Conservation (phyloP, 1,284 basidiomycete species). For the Sphaerobolus stellatus region DNA sequence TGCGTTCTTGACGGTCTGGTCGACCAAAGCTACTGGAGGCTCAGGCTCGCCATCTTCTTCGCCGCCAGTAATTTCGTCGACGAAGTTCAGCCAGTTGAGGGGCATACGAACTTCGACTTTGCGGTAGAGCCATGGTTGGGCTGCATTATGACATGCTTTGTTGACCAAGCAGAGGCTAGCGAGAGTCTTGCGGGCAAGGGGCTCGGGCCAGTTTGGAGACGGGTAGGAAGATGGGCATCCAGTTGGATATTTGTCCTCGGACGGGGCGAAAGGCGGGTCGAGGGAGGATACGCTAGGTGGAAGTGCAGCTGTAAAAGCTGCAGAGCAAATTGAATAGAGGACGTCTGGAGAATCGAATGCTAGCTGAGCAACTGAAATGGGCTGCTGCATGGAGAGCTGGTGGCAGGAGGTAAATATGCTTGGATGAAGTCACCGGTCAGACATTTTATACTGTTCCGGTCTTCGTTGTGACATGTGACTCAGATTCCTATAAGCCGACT, state of each 20-base stretch:
- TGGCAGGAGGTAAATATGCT: neutral
- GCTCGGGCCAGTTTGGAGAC: constrained; percentile 64
- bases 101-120: constrained; percentile 78
- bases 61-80: constrained; percentile 72
- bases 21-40: constrained; percentile 58
- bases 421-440: neutral
- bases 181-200: constrained; percentile 58
- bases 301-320: constrained; percentile 61
- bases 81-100: constrained; percentile 72
- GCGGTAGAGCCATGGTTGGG: constrained; percentile 79
- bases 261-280: constrained; percentile 57
- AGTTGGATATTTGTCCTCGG: constrained; percentile 53
- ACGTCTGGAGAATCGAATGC: constrained; percentile 57
- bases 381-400: neutral
- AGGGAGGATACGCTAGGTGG: constrained; percentile 57
- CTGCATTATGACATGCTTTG: constrained; percentile 70
- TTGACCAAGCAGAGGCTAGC: constrained; percentile 70
- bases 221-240: constrained; percentile 69
- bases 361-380: constrained; percentile 17
- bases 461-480: too few species aligned
- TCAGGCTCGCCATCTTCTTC: constrained; percentile 47
- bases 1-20: constrained; percentile 56
- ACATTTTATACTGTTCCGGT: constrained; percentile 3
- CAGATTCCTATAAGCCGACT: too few species aligned
- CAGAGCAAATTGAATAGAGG: constrained; percentile 63